A percentile compares a stretch with the other conserved stretches of the same genome.
Conservation (phyloP, 2,329 filamentous ascomycete genomes). For the Pseudomassariella vexata region DNA sequence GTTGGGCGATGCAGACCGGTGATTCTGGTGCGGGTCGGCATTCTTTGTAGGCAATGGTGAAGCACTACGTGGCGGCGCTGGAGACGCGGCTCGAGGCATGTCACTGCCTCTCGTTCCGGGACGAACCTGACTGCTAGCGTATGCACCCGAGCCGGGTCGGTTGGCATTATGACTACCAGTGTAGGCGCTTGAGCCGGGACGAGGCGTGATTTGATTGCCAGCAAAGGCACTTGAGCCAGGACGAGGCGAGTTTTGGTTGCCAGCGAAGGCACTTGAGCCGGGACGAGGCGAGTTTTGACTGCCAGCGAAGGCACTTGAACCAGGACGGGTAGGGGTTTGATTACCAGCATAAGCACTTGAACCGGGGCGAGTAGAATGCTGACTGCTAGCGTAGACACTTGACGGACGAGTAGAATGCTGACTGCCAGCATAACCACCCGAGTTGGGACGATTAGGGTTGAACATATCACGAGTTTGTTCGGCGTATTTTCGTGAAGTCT, state of each 20-base stretch:
- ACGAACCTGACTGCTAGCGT: conserved; percentile 39
- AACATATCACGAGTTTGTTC: conserved; percentile 81
- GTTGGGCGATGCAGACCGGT: conserved; percentile 56
- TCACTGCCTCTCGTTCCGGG: conserved; percentile 55
- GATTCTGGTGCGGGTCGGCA: conserved; percentile 34
- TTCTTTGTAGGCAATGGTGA: conserved; percentile 56
- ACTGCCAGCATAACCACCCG: conserved; percentile 25
- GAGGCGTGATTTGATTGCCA: conserved; percentile 40
- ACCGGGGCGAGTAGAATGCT: too few species aligned
- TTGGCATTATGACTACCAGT: conserved; percentile 23
- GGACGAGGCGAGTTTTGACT: too few species aligned
- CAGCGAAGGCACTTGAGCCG: conserved; percentile 24
- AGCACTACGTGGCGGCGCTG: conserved; percentile 58
- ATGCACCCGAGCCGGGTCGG: conserved; percentile 25
- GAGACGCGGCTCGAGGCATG: conserved; percentile 58
- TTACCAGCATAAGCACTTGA: conserved; percentile 27
- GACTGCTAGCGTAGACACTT: too few species aligned
- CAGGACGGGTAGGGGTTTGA: conserved; percentile 51
- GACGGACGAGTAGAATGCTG: too few species aligned
- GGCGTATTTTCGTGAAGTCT: conserved; percentile 83
- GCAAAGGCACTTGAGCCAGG: conserved; percentile 25
- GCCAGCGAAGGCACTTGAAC: conserved; percentile 55
- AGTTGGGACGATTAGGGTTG: conserved; percentile 29
- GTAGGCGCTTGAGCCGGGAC: conserved; percentile 30
- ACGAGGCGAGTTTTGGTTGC: too few species aligned